Conservation (phyloP, 2,329 filamentous ascomycete species). For the Colletotrichum neosansevieriae region DNA sequence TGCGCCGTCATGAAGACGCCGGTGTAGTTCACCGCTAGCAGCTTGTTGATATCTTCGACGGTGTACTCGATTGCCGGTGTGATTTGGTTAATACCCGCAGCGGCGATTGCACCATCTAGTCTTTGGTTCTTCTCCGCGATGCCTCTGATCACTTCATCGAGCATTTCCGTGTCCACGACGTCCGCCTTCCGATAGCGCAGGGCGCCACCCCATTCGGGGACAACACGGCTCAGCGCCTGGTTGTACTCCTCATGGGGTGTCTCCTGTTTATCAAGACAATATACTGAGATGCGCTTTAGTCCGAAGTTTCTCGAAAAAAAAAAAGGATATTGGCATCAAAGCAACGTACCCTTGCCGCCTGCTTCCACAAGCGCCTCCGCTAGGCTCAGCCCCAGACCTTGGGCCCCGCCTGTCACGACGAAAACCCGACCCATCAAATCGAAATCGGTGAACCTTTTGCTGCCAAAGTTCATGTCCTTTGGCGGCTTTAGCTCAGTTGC, state of each 20-base stretch:
- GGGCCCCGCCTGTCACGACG: conserved; percentile 77
- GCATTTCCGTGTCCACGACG: conserved; percentile 69
- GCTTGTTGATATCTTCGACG: conserved; percentile 67
- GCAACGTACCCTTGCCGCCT: conserved; percentile 70
- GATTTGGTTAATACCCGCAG: conserved; percentile 77
- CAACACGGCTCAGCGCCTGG: conserved; percentile 69
- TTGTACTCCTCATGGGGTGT: conserved; percentile 69
- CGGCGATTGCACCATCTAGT: conserved; percentile 77
- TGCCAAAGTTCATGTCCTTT: conserved; percentile 46
- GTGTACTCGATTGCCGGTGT: conserved; percentile 76
- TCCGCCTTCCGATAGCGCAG: conserved; percentile 77
- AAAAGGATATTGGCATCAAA: neutral
- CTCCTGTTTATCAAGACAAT: conserved; percentile 66
- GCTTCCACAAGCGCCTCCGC: conserved; percentile 81
- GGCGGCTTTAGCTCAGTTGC: conserved; percentile 42
- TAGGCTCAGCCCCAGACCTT: conserved; percentile 79
- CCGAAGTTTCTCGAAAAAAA: no score
- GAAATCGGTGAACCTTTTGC: conserved; percentile 72
- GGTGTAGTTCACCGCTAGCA: conserved; percentile 78
- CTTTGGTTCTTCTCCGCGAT: conserved; percentile 72
- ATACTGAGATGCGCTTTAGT: conserved; percentile 54
- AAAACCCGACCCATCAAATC: conserved; percentile 75
- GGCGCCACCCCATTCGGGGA: conserved; percentile 72
- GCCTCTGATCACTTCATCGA: conserved; percentile 68
- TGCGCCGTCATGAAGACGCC: conserved; percentile 79